Evolutionary conservation across 2,329 filamentous ascomycete species (phyloP).

Genomic region (Talaromyces sp.): DNA sequence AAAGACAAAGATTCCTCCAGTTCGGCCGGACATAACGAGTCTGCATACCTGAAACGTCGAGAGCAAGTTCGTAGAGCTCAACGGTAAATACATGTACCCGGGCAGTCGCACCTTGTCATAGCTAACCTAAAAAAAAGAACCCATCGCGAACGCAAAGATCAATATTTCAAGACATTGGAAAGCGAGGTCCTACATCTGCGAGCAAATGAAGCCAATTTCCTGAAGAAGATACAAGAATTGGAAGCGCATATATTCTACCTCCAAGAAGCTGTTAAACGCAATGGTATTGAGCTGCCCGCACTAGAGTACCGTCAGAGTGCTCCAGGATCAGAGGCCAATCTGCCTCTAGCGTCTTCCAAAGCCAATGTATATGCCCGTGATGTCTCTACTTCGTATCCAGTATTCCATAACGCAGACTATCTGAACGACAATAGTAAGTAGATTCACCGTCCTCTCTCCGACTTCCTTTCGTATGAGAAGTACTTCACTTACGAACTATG

Average conservation of each 20-base stretch:
- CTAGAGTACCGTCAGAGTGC: neutral
- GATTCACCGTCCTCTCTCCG: neutral
- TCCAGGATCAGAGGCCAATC: neutral
- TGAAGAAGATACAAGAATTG: constrained; percentile 26
- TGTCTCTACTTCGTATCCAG: neutral
- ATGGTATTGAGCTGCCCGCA: neutral
- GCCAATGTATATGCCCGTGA: too few relatives aligned
- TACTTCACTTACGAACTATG: neutral
- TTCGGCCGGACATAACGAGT: constrained; percentile 17
- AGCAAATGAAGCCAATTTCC: constrained; percentile 39
- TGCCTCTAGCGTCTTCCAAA: too few relatives aligned
- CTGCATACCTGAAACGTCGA: constrained; percentile 25
- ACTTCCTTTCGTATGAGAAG: neutral
- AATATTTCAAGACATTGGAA: constrained; percentile 94
- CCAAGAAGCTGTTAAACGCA: constrained; percentile 21
- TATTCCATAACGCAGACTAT: constrained; percentile 21
- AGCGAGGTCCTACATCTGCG: constrained; percentile 85
- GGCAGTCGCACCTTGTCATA: neutral
- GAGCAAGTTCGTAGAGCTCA: constrained; percentile 40
- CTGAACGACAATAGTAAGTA: neutral
- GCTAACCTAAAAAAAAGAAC: constrained; percentile 58
- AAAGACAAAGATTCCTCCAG: constrained; percentile 15
- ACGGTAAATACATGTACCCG: constrained; percentile 20
- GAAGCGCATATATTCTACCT: constrained; percentile 26
- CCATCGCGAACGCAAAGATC: constrained; percentile 94